Evolutionary conservation across 441 rosid species (phyloP).

Genomic region (Raphanus hybrid): DNA sequence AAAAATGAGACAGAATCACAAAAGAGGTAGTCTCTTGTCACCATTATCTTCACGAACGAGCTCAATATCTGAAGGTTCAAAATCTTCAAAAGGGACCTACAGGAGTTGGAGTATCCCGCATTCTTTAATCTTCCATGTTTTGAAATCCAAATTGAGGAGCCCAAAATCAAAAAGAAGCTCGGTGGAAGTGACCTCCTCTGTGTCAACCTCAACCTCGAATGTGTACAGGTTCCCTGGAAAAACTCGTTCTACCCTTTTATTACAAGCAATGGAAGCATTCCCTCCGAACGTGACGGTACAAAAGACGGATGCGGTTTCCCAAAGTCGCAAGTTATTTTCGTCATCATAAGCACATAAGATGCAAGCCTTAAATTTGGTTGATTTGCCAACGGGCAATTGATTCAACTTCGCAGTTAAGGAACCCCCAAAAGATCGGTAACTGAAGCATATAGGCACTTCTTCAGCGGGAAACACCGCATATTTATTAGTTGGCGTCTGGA

Average conservation of each 20-base stretch:
- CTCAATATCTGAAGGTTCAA: not conserved
- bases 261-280: not conserved
- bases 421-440: not conserved
- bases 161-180: not conserved
- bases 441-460: slow-evolving; percentile 15
- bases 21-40: not conserved
- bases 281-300: not conserved
- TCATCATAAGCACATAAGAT: not conserved
- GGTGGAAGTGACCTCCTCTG: not conserved
- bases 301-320: not conserved
- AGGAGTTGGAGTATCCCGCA: not conserved
- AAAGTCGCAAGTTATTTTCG: not conserved
- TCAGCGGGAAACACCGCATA: not conserved
- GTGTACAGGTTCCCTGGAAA: not conserved
- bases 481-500: not conserved
- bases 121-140: not conserved
- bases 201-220: not conserved
- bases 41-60: not conserved
- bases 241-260: not conserved
- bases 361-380: slow-evolving; percentile 8
- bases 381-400: not conserved
- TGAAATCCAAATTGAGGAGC: not conserved
- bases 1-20: not conserved
- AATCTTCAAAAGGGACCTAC: not conserved
- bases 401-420: not conserved